Percentiles rank a stretch among this genome's conserved stretches.
phyloP scores from a whole-genome alignment of 768 basidiomycete species.

The Auriscalpium orientale region DNA sequence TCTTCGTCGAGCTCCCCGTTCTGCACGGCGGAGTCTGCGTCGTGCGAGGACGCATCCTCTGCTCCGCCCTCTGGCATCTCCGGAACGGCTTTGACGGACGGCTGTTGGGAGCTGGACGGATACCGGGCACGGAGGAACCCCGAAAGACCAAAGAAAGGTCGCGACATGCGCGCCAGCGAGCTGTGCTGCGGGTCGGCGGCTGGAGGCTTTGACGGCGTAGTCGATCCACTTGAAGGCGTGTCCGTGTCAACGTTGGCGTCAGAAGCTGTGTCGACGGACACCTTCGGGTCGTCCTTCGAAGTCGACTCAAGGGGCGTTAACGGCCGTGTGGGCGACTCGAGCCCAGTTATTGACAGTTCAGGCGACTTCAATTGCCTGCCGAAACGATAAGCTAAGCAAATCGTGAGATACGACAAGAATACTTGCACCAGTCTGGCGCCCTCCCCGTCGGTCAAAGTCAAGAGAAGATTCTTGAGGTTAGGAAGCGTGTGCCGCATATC shows the following conservation, averaged over 20 bases:
- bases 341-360: not conserved
- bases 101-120: slow-evolving; percentile 33
- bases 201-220: slow-evolving; percentile 42
- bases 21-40: slow-evolving; percentile 7
- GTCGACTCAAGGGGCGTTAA: not conserved
- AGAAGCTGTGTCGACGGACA: not conserved
- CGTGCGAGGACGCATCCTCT: slow-evolving; percentile 13
- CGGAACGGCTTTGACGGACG: slow-evolving; percentile 18
- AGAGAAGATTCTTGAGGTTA: slow-evolving; percentile 88
- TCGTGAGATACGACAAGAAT: not conserved
- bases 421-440: slow-evolving; percentile 40
- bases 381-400: not conserved
- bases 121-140: slow-evolving; percentile 58
- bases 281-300: not conserved
- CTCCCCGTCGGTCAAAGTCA: slow-evolving; percentile 76
- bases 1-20: slow-evolving; percentile 20
- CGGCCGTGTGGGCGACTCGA: slow-evolving; percentile 1
- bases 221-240: slow-evolving; percentile 48
- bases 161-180: slow-evolving; percentile 33
- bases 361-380: not conserved
- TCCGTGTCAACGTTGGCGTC: slow-evolving; percentile 24
- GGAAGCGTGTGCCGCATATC: slow-evolving; percentile 96
- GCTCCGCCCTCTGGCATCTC: slow-evolving; percentile 14
- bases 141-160: slow-evolving; percentile 37
- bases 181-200: not conserved